These are phyloP conservation scores for Euphorbia peplus DNA, from an alignment of 345 rosid genomes.

Conservation along the genomic window DNA sequence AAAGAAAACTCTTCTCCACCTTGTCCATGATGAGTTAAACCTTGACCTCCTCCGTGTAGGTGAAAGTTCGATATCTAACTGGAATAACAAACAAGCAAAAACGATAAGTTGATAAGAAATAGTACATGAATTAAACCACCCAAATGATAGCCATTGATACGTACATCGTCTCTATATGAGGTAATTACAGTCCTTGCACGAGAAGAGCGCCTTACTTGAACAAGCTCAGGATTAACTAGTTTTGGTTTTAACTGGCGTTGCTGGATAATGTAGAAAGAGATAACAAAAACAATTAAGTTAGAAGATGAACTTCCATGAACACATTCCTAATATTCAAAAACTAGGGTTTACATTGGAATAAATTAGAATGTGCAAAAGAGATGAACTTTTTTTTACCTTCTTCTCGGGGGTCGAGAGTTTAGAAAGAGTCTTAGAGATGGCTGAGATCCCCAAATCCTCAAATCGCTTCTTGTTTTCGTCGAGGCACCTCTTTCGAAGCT, in stretches of 20 bases:
- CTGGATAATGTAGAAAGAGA: constrained; percentile 3
- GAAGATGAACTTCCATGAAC: not conserved
- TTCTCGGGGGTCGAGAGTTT: not conserved
- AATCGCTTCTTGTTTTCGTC: not conserved
- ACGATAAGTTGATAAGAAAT: not conserved
- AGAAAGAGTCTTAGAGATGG: not conserved
- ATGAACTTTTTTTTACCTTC: not conserved
- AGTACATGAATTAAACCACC: not conserved
- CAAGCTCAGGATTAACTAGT: not conserved
- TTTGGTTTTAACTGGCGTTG: constrained; percentile 31
- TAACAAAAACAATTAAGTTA: not conserved
- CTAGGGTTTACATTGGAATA: too few species aligned
- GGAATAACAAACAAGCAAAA: constrained; percentile 2
- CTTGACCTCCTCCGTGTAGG: constrained; percentile 27
- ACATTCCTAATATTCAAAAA: not conserved
- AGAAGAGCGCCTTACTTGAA: constrained; percentile 54
- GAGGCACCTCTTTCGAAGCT: not conserved
- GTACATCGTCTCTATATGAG: constrained; percentile 45
- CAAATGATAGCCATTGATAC: constrained; percentile 7
- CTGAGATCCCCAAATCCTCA: not conserved
- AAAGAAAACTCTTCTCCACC: constrained; percentile 20
- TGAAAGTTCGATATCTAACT: constrained; percentile 29
- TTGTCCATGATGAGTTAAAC: constrained; percentile 29
- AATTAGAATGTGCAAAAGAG: not conserved
- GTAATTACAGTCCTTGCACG: constrained; percentile 37